Base-by-base conservation (phyloP, 805 yeast species). In the Candida ulmi region DNA sequence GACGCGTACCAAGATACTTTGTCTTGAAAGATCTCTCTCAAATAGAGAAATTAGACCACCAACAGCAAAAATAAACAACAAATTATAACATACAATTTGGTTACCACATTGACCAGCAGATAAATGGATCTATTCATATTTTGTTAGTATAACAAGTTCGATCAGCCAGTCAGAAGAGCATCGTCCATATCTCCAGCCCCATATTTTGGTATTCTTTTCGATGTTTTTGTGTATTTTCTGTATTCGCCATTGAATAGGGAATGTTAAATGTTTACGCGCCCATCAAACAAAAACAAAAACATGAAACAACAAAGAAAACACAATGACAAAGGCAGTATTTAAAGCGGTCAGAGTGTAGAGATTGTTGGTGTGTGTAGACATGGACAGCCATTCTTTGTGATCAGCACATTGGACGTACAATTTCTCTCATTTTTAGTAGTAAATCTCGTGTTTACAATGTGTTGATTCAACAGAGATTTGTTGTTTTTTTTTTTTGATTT, bases 71-170 rank as follows among this genome's bases (percentile, higher is more conserved):
- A 9, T 12, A 13, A 21, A 17, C 12, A 17, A 21, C 15, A n/a
- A 35, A 31, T n/a, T 18, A 43, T 53, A 31, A 75, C 82, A 56
- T 69, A 77, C 87, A 54, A 90, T 88, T 71, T 90, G 98, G 78
- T 90, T 90, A 80, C 97, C 96, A 79, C 97, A 88, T 73, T 90
- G 98, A 67, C 98, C 98, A 42, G 96, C 83, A 43, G 97, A 90
- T 66, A 90, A 77, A 68, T 90, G 97, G 66, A 90, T 87, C 93
- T 82, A 64, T 53, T 13, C 6, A 15, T 16, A 1, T 23, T 16
- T 13, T 32, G 56, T 52, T 51, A 51, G 53, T 50, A n/a, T n/a
- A 46, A 18, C 13, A n/a, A 6, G 21, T 30, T 23, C 25, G 11
- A 23, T 23, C 11, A 8, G 8, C 11, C 8, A 23, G 25, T 23